These are phyloP conservation scores for Parmales sp. DNA, from an alignment of 108 stramenopile genomes.

Conservation along the genomic window DNA sequence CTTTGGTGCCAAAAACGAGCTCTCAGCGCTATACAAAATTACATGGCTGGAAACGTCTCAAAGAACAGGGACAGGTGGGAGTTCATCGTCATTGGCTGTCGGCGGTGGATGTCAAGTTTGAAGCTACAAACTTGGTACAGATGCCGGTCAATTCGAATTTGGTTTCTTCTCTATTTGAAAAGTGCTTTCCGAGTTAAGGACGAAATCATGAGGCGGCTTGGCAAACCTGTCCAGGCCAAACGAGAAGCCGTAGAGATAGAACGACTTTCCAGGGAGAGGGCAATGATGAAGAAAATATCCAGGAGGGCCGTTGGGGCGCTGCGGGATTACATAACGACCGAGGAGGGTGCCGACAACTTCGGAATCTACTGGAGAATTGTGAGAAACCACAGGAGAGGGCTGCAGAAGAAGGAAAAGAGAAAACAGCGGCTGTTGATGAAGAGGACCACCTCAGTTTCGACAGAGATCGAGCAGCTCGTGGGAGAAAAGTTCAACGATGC, in stretches of 20 bases:
- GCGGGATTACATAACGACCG: constrained; percentile 5
- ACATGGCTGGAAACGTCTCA: not conserved
- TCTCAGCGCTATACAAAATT: not conserved
- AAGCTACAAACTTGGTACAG: not conserved
- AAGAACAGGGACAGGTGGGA: constrained; percentile 7
- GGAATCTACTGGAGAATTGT: constrained; percentile 1
- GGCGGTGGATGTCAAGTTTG: no score
- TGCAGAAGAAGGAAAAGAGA: not conserved
- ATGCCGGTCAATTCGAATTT: not conserved
- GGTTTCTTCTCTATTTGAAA: not conserved
- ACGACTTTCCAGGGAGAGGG: not conserved
- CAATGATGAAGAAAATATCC: constrained; percentile 4
- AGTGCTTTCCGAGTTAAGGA: not conserved
- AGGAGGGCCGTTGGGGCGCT: constrained; percentile 2
- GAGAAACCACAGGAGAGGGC: not conserved
- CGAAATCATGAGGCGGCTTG: constrained; percentile 3
- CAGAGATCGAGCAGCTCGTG: not conserved
- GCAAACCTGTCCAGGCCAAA: not conserved
- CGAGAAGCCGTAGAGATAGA: not conserved
- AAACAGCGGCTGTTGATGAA: not conserved
- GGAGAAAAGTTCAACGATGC: not conserved
- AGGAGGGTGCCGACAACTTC: not conserved
- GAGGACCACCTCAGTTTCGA: not conserved
- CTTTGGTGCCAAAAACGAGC: constrained; percentile 8
- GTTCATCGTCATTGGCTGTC: no score